phyloP scores from a whole-genome alignment of 768 basidiomycete genomes.

The Glaciozyma antarctica region DNA sequence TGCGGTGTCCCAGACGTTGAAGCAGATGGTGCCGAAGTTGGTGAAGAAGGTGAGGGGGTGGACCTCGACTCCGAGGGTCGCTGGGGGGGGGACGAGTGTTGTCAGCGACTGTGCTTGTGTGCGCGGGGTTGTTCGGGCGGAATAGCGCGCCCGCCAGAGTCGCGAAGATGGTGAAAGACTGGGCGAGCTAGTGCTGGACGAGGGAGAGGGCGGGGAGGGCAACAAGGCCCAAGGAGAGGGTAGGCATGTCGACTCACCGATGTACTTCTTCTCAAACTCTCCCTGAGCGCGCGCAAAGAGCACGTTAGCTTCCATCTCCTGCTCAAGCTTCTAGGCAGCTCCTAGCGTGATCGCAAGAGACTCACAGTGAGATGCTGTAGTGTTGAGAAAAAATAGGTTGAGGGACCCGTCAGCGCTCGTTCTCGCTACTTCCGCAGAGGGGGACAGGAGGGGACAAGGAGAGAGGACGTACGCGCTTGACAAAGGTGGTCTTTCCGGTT shows the following conservation, averaged over 20 bases:
- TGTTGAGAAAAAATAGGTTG: too few relatives aligned
- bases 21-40: conserved; percentile 97
- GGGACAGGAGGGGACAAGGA: not conserved
- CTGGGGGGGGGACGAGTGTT: conserved; percentile 43
- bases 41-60: conserved; percentile 90
- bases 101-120: not conserved
- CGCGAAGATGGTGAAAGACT: conserved; percentile 11
- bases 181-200: not conserved
- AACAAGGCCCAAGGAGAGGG: not conserved
- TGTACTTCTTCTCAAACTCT: conserved; percentile 95
- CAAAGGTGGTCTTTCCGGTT: conserved; percentile 53
- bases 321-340: not conserved
- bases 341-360: not conserved
- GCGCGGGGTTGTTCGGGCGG: conserved; percentile 18
- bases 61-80: conserved; percentile 98
- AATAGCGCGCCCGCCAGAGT: conserved; percentile 2
- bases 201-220: not conserved
- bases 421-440: too few relatives aligned
- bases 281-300: conserved; percentile 41
- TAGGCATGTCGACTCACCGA: conserved; percentile 28
- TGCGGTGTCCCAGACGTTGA: conserved; percentile 99
- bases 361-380: not conserved
- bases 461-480: conserved; percentile 23
- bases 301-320: not conserved
- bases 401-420: conserved; percentile 26